Evolutionary conservation across 768 basidiomycete species (phyloP).

Genomic region (Calocybe indica): DNA sequence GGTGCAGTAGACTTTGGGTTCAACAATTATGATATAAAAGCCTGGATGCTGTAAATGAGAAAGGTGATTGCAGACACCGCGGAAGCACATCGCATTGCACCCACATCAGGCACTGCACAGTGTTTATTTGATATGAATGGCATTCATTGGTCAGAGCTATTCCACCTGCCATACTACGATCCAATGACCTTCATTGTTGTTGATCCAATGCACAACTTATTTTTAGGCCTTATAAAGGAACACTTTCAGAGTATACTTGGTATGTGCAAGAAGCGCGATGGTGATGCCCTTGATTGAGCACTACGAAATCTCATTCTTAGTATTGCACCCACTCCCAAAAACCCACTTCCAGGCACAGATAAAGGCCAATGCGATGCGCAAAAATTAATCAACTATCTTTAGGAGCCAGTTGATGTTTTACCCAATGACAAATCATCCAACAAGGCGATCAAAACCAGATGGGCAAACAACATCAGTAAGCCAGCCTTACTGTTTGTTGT

Average conservation of each 20-base stretch:
- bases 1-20: not conserved
- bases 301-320: not conserved
- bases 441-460: no score
- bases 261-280: constrained; percentile 13
- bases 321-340: constrained; percentile 1
- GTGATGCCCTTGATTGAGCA: constrained; percentile 11
- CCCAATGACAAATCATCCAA: no score
- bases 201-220: constrained; percentile 26
- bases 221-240: constrained; percentile 15
- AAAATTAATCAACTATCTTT: no score
- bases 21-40: constrained; percentile 11
- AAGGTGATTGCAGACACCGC: not conserved
- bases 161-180: constrained; percentile 23
- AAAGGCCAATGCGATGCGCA: no score
- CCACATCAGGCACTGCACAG: constrained; percentile 7
- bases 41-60: constrained; percentile 2
- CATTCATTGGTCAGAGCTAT: constrained; percentile 23
- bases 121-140: constrained; percentile 14
- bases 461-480: no score
- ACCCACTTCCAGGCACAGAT: no score
- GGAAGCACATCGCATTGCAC: constrained; percentile 14
- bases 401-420: no score
- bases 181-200: constrained; percentile 15
- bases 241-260: constrained; percentile 17
- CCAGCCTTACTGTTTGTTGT: no score